These are phyloP conservation scores for Tricholoma flavovirens DNA, from an alignment of 768 basidiomycete species.

Conservation along the genomic window DNA sequence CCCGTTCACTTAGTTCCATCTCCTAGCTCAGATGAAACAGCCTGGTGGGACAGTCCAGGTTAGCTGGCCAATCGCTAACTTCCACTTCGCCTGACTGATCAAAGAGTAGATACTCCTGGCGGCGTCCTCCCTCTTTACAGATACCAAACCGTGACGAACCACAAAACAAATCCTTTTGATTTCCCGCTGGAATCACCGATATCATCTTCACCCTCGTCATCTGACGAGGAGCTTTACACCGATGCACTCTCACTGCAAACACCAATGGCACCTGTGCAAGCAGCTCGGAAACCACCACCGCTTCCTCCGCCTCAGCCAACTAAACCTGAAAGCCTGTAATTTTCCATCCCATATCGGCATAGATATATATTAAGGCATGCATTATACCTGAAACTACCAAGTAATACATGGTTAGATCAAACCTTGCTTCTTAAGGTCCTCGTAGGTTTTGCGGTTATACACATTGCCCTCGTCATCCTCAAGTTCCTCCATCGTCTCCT, in stretches of 20 bases:
- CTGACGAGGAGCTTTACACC: conserved; percentile 80
- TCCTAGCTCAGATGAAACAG: conserved; percentile 69
- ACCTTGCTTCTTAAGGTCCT: conserved; percentile 94
- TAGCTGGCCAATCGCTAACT: conserved; percentile 11
- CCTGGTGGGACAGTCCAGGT: conserved; percentile 82
- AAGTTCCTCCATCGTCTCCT: conserved; percentile 95
- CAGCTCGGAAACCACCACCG: conserved; percentile 33
- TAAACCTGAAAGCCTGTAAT: conserved; percentile 10
- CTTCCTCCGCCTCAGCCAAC: conserved; percentile 39
- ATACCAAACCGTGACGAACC: conserved; percentile 26
- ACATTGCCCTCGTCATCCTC: conserved; percentile 99
- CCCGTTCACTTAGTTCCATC: conserved; percentile 56
- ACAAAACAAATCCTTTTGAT: conserved; percentile 66
- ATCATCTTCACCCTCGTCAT: conserved; percentile 75
- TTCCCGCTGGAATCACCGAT: conserved; percentile 58
- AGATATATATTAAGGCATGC: background rate
- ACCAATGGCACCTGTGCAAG: conserved; percentile 60
- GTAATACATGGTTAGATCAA: conserved; percentile 48
- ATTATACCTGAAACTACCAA: background rate
- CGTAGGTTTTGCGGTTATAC: conserved; percentile 97
- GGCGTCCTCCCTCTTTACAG: conserved; percentile 46
- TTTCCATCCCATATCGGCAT: background rate
- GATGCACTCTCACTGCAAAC: conserved; percentile 66
- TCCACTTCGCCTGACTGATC: background rate
- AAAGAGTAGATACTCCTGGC: conserved; percentile 46